phyloP scores from a whole-genome alignment of 345 rosid species.

The Alliaria petiolata region DNA sequence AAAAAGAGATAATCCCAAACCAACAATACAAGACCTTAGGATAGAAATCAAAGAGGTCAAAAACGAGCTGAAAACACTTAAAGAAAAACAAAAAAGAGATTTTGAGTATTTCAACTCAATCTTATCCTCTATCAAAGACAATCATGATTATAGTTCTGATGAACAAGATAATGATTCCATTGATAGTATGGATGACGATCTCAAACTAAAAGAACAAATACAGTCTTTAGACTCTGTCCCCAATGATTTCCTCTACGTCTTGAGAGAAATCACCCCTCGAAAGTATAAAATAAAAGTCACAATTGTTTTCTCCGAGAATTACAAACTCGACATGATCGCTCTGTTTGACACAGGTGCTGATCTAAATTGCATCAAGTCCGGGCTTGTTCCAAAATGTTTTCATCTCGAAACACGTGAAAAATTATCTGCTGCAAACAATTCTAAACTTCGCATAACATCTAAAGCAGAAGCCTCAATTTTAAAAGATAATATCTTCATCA shows the following conservation, averaged over 20 bases:
- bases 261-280: no score
- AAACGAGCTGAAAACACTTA: not conserved
- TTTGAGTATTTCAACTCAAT: not conserved
- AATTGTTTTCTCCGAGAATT: not conserved
- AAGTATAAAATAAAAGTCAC: no score
- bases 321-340: not conserved
- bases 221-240: no score
- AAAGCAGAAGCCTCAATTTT: not conserved
- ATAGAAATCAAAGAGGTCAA: not conserved
- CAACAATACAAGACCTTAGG: not conserved
- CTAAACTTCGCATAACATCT: not conserved
- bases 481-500: not conserved
- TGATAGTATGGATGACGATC: no score
- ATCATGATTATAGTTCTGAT: no score
- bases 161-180: no score
- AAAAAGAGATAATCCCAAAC: not conserved
- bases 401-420: not conserved
- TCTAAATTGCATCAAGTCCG: not conserved
- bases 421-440: not conserved
- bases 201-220: no score
- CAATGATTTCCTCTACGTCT: no score
- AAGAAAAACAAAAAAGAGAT: not conserved
- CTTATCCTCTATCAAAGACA: not conserved
- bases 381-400: not conserved
- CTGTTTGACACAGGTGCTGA: not conserved